These are phyloP conservation scores for Jamesozyma spencerorum DNA, from an alignment of 805 yeast species.

Conservation along the genomic window DNA sequence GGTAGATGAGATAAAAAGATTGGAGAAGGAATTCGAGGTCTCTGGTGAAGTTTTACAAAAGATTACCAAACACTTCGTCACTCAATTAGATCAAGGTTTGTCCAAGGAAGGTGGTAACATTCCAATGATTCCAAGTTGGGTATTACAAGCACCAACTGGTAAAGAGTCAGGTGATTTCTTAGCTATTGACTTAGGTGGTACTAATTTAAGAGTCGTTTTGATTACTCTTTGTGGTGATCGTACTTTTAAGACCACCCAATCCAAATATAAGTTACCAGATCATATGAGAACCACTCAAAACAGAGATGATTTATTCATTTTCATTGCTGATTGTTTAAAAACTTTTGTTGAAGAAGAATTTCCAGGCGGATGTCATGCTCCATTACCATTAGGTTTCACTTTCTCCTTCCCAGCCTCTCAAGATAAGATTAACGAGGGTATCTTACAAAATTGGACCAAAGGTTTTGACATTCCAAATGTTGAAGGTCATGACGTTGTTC, in stretches of 20 bases:
- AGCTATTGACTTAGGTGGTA: slow-evolving; percentile 96
- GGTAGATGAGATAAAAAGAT: slow-evolving; percentile 44
- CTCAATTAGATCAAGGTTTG: slow-evolving; percentile 76
- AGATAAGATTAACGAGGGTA: slow-evolving; percentile 71
- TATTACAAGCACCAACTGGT: slow-evolving; percentile 87
- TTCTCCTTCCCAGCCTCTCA: slow-evolving; percentile 89
- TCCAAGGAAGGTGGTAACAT: slow-evolving; percentile 70
- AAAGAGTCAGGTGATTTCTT: slow-evolving; percentile 79
- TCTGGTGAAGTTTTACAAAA: slow-evolving; percentile 48
- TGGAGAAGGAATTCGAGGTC: slow-evolving; percentile 57
- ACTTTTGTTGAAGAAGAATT: slow-evolving; percentile 56
- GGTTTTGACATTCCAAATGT: slow-evolving; percentile 91
- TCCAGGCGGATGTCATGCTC: slow-evolving; percentile 55
- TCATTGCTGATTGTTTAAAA: slow-evolving; percentile 75
- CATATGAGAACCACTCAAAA: slow-evolving; percentile 67
- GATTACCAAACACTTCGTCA: slow-evolving; percentile 66
- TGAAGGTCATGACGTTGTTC: slow-evolving; percentile 91
- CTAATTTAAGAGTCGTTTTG: slow-evolving; percentile 86
- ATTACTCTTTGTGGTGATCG: slow-evolving; percentile 77
- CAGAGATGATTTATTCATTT: slow-evolving; percentile 66
- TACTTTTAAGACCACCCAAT: slow-evolving; percentile 77
- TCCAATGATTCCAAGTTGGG: slow-evolving; percentile 98
- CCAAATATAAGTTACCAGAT: slow-evolving; percentile 74
- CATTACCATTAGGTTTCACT: slow-evolving; percentile 84
- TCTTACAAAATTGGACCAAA: slow-evolving; percentile 93